Conservation (phyloP, 495 filamentous ascomycete species). For the Trichoderma parareesei region DNA sequence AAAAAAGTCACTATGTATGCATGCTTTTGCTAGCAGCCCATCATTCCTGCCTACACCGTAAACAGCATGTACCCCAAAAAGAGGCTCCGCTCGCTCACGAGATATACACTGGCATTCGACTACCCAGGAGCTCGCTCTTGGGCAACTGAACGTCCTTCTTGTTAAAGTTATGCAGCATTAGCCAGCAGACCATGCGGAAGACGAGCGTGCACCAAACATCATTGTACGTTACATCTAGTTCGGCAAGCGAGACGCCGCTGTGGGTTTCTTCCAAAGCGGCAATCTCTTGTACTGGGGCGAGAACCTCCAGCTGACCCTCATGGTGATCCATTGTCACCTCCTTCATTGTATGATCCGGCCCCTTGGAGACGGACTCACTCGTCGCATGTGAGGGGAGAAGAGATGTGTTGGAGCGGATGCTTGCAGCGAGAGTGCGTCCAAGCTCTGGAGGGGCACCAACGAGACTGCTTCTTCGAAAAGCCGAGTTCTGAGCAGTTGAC, state of each 20-base stretch:
- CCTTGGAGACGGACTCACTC: not conserved
- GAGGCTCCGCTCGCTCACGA: conserved; percentile 13
- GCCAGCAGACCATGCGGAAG: conserved; percentile 46
- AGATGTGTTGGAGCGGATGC: not conserved
- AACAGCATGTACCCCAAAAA: not conserved
- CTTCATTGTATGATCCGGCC: not conserved
- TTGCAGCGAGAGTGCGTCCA: not conserved
- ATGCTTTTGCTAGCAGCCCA: too few species aligned
- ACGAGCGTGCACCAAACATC: conserved; percentile 41
- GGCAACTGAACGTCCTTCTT: conserved; percentile 38
- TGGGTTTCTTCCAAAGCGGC: not conserved
- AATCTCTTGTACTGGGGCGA: not conserved
- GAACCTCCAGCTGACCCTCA: not conserved
- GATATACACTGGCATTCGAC: conserved; percentile 42
- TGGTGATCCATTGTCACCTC: not conserved
- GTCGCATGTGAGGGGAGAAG: not conserved
- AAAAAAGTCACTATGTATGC: too few species aligned
- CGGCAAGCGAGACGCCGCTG: not conserved
- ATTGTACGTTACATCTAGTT: conserved; percentile 13
- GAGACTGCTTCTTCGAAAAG: conserved; percentile 16
- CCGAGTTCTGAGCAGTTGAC: conserved; percentile 18
- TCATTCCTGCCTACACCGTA: too few species aligned
- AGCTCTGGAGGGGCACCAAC: not conserved
- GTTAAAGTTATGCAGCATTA: conserved; percentile 44
- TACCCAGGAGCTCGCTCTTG: conserved; percentile 38